Evolutionary conservation across 2,329 filamentous ascomycete species (phyloP), one percentile per base, ranked within the genome.

Genomic region (Sclerotinia minor): DNA sequence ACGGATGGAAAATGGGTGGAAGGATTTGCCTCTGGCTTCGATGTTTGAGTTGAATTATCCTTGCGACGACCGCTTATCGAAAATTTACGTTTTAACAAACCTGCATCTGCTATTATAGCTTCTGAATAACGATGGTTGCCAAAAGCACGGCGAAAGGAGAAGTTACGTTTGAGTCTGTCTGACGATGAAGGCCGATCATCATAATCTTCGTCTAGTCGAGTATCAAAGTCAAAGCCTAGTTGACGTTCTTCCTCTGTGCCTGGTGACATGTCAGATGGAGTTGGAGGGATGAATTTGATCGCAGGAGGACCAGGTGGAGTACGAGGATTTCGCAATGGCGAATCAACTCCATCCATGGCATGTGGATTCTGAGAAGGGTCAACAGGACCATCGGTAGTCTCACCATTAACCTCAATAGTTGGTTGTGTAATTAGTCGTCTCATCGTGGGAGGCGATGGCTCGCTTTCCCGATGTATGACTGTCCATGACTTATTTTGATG

Each of bases 261-360:
- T 13, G 87, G 85, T 1, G 86, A 88, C 54, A 84, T 74, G 2
- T 84, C 86, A 2, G 85, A 87, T 4, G 87, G 86, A 0, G 86
- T 89, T 35, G 87, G 86, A 0, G 86, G 86, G 45, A 87, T 89
- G 69, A 89, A 86, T 67, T 86, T 83, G 72, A 89, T 83, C 1
- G 77, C 78, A n/a, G 84, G 84, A 8, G 83, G 85, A 70, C 82
- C 79, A 26, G 86, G 86, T 7, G 86, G 85, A n/a, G 80, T 81
- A 58, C 86, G 83, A 19, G 87, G 87, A 71, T 89, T 89, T 66
- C 85, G 81, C 45, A 89, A 79, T 9, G 87, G 87, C 19, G 86
- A 89, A 72, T 89, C 85, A 29, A 87, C 81, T 64, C 86, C 82
- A 47, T 85, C 81, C 71, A 84, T 79, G 0, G 81, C 80, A 67